These are phyloP conservation scores for Hyphopichia fennica DNA, from an alignment of 1,139 yeast genomes.

Conservation along the genomic window DNA sequence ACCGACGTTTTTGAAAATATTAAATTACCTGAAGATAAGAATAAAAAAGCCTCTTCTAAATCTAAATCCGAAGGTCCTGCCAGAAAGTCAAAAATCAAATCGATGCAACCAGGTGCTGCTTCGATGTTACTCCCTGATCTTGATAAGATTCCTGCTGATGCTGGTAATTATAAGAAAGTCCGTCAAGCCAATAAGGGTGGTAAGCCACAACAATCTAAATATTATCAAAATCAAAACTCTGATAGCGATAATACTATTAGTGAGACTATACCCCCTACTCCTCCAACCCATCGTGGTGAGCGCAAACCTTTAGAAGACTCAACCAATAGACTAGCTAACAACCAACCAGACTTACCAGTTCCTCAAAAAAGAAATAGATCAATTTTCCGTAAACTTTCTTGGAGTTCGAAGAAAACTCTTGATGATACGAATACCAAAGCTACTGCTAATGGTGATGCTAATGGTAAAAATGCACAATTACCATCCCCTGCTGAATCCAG, in stretches of 20 bases:
- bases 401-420: conserved; percentile 46
- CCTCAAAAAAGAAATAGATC: conserved; percentile 43
- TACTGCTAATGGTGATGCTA: not conserved
- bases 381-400: conserved; percentile 65
- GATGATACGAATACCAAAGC: conserved; percentile 15
- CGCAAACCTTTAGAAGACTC: conserved; percentile 31
- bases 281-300: conserved; percentile 13
- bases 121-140: conserved; percentile 39
- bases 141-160: conserved; percentile 8
- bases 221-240: conserved; percentile 8
- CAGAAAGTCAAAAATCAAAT: conserved; percentile 17
- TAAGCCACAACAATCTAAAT: conserved; percentile 12
- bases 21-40: conserved; percentile 39
- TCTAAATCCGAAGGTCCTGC: conserved; percentile 3
- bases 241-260: conserved; percentile 11
- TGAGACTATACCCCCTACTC: conserved; percentile 20
- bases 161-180: not conserved
- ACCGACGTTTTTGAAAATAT: conserved; percentile 44
- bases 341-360: conserved; percentile 13
- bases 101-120: conserved; percentile 36
- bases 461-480: conserved; percentile 18
- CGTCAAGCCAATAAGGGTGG: conserved; percentile 18
- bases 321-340: conserved; percentile 21
- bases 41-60: not conserved
- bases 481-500: conserved; percentile 43